These are phyloP conservation scores for Alternaria consortialis DNA, from an alignment of 2,329 filamentous ascomycete species.

Conservation along the genomic window DNA sequence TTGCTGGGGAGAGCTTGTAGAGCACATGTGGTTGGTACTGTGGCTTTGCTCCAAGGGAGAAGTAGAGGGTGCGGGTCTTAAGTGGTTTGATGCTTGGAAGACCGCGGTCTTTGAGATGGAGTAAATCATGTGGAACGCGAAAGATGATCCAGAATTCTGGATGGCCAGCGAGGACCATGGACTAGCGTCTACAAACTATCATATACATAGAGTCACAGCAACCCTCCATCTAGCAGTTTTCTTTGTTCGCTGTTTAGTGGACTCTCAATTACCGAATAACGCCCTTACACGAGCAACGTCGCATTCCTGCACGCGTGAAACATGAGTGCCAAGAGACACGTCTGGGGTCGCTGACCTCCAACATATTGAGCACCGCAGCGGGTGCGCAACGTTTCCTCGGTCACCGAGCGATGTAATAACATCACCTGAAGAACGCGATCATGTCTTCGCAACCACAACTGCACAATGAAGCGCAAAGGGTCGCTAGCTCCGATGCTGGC, in stretches of 20 bases:
- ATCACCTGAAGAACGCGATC: constrained; percentile 11
- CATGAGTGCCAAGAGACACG: constrained; percentile 16
- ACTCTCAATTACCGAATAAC: not conserved
- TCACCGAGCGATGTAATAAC: constrained; percentile 24
- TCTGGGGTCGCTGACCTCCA: constrained; percentile 19
- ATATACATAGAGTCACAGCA: not conserved
- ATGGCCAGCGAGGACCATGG: not conserved
- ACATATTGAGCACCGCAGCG: constrained; percentile 5
- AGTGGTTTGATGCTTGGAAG: constrained; percentile 74
- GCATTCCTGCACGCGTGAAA: constrained; percentile 12
- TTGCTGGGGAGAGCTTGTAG: constrained; percentile 78
- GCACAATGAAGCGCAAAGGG: constrained; percentile 19
- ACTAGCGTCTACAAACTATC: not conserved
- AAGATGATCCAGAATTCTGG: not conserved
- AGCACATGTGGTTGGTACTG: constrained; percentile 77
- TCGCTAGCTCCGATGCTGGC: constrained; percentile 33
- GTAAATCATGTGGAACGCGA: constrained; percentile 10
- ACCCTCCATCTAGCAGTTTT: not conserved
- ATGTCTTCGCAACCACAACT: constrained; percentile 35
- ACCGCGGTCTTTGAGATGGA: constrained; percentile 63
- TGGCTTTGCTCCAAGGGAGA: constrained; percentile 75
- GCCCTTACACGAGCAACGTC: not conserved
- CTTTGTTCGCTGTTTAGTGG: not conserved
- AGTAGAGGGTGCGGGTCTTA: constrained; percentile 65
- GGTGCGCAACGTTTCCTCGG: constrained; percentile 13